Conservation (phyloP, 345 rosid species). For the Rhodomyrtus tomentosa region DNA sequence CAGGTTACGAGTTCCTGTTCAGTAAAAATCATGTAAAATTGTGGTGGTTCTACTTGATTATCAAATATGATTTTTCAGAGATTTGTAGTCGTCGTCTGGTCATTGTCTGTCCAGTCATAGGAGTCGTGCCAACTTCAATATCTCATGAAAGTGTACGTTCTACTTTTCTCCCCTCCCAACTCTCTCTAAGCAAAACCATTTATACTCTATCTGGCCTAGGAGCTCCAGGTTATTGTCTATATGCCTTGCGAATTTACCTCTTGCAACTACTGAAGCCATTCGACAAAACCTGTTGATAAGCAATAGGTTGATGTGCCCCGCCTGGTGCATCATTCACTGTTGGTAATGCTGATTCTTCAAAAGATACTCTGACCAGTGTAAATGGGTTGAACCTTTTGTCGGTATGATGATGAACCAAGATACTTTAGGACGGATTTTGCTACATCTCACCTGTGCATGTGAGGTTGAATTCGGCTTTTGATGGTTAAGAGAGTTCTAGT, state of each 20-base stretch:
- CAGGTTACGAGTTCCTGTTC: not conserved
- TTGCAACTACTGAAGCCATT: not conserved
- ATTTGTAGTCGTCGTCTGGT: not conserved
- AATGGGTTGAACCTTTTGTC: not conserved
- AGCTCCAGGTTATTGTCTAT: not conserved
- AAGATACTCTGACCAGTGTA: not conserved
- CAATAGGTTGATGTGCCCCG: not conserved
- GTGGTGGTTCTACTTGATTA: not conserved
- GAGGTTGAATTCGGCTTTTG: not conserved
- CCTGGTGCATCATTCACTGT: not conserved
- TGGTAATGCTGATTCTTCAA: not conserved
- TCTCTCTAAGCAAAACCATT: not conserved
- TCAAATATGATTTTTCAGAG: not conserved
- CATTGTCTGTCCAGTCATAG: not conserved
- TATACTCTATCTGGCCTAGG: not conserved
- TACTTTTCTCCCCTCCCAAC: not conserved
- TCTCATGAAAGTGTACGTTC: not conserved
- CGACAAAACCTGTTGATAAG: not conserved
- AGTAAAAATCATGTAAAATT: not conserved
- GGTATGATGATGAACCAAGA: not conserved
- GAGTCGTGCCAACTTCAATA: not conserved
- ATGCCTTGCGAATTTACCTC: not conserved
- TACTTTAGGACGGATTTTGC: not conserved
- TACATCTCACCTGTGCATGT: not conserved
- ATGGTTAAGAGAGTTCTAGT: not conserved